Percentiles rank a stretch among this genome's conserved stretches.
Evolutionary conservation across 2,329 filamentous ascomycete genomes (phyloP).

Genomic region (Aspergillus spinulosporus): DNA sequence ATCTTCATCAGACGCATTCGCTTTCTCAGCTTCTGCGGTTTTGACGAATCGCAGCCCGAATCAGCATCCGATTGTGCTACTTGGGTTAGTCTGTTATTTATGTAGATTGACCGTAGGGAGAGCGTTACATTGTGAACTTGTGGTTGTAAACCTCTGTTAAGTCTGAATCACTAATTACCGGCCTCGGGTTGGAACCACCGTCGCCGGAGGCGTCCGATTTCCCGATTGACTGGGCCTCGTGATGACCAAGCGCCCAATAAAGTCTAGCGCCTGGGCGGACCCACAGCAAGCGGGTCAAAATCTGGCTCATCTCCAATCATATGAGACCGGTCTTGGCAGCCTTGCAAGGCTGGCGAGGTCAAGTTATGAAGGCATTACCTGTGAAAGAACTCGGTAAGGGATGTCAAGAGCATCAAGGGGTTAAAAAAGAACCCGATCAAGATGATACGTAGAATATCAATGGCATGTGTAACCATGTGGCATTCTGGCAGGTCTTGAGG

Average conservation of each 20-base stretch:
- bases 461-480: constrained; percentile 14
- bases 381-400: background rate
- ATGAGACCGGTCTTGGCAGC: constrained; percentile 19
- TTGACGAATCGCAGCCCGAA: background rate
- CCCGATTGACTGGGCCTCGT: background rate
- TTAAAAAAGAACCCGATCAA: background rate
- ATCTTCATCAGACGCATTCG: background rate
- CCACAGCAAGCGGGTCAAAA: background rate
- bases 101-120: background rate
- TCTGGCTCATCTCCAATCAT: constrained; percentile 1
- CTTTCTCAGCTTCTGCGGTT: background rate
- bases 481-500: constrained; percentile 10
- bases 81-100: background rate
- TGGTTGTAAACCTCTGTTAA: background rate
- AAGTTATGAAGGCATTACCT: constrained; percentile 6
- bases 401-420: background rate
- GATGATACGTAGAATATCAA: background rate
- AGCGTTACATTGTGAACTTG: background rate
- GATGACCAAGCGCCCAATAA: background rate
- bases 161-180: background rate
- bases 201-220: background rate
- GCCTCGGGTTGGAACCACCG: background rate
- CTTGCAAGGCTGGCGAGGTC: constrained; percentile 24
- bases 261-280: background rate
- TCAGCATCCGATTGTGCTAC: background rate